These are phyloP conservation scores for Aspergillus coremiiformis DNA, from an alignment of 495 filamentous ascomycete species.

Conservation along the genomic window DNA sequence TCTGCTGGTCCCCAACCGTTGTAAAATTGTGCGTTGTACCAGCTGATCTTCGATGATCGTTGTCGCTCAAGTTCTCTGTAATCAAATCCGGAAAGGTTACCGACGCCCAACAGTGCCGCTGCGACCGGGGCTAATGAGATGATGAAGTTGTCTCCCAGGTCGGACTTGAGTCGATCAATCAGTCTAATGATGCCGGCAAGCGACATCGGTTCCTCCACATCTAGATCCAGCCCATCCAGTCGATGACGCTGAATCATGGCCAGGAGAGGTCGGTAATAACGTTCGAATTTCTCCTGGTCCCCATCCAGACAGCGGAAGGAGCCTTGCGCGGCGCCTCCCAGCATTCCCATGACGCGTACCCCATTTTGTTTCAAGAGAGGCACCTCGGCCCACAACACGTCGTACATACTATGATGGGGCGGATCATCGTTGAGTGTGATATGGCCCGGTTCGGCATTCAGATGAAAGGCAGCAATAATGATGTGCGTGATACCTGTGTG, in stretches of 20 bases:
- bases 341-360: slow-evolving; percentile 71
- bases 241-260: slow-evolving; percentile 48
- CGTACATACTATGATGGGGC: slow-evolving; percentile 48
- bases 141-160: slow-evolving; percentile 64
- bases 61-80: slow-evolving; percentile 59
- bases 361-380: slow-evolving; percentile 54
- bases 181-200: slow-evolving; percentile 60
- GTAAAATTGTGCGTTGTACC: slow-evolving; percentile 86
- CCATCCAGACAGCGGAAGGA: slow-evolving; percentile 60
- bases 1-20: slow-evolving; percentile 66
- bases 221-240: slow-evolving; percentile 71
- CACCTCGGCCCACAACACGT: slow-evolving; percentile 63
- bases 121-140: slow-evolving; percentile 78
- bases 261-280: slow-evolving; percentile 57
- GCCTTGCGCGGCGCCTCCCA: slow-evolving; percentile 71
- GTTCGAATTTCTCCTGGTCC: slow-evolving; percentile 49
- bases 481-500: slow-evolving; percentile 61
- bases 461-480: slow-evolving; percentile 72
- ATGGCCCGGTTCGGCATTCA: slow-evolving; percentile 53
- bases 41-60: slow-evolving; percentile 58
- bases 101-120: slow-evolving; percentile 51
- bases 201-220: slow-evolving; percentile 76
- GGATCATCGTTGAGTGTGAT: slow-evolving; percentile 73
- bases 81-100: slow-evolving; percentile 67
- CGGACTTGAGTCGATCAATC: slow-evolving; percentile 60